Conservation (phyloP, 1,139 yeast genomes). For the Petasospora rhodanensis region DNA sequence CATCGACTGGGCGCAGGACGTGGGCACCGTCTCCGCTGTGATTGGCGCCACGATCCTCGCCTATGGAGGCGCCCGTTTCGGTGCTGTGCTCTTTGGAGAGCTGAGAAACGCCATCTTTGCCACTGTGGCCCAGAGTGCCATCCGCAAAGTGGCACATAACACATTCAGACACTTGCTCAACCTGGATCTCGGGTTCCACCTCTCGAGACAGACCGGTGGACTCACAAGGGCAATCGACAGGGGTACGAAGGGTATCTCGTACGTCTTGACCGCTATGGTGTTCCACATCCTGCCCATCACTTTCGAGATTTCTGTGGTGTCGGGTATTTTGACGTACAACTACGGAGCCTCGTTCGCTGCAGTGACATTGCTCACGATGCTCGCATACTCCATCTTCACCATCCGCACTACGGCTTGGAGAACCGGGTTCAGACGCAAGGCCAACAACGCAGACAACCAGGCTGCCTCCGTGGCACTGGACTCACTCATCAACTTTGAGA, state of each 20-base stretch:
- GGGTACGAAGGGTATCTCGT: constrained; percentile 96
- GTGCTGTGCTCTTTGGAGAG: constrained; percentile 92
- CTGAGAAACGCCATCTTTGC: constrained; percentile 93
- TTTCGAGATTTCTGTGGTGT: constrained; percentile 86
- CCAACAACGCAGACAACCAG: constrained; percentile 89
- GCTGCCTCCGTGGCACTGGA: constrained; percentile 95
- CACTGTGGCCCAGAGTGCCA: constrained; percentile 91
- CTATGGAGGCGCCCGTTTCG: constrained; percentile 92
- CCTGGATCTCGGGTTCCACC: constrained; percentile 85
- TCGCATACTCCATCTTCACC: constrained; percentile 81
- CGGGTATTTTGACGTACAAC: constrained; percentile 89
- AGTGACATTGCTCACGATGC: constrained; percentile 83
- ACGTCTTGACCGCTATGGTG: constrained; percentile 91
- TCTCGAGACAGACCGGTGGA: constrained; percentile 93
- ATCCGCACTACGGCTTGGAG: constrained; percentile 95
- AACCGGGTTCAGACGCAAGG: constrained; percentile 83
- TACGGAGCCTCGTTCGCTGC: constrained; percentile 89
- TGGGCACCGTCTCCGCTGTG: constrained; percentile 52
- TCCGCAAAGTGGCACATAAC: constrained; percentile 81
- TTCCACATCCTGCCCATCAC: constrained; percentile 92
- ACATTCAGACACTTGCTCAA: constrained; percentile 80
- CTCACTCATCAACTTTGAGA: constrained; percentile 88
- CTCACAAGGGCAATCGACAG: constrained; percentile 93
- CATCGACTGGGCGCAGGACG: constrained; percentile 69
- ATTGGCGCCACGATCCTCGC: constrained; percentile 77